These are phyloP conservation scores for Claviceps digitariae DNA, from an alignment of 2,329 filamentous ascomycete species.

Conservation along the genomic window DNA sequence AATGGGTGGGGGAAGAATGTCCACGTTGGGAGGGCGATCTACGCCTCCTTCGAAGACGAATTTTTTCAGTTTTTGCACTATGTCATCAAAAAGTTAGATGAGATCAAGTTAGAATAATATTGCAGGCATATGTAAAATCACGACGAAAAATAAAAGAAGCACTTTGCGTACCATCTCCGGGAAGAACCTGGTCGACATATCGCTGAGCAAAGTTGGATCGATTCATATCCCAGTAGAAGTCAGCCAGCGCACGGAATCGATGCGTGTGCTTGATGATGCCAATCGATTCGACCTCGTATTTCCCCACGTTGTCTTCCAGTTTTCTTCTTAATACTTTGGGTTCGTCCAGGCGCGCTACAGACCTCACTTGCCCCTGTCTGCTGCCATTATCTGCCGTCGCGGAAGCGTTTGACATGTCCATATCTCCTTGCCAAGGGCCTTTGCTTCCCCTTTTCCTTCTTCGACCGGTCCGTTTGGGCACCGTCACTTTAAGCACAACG, in stretches of 20 bases:
- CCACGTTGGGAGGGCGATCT: slow-evolving; percentile 44
- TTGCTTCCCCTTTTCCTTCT: slow-evolving; percentile 71
- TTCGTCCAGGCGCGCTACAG: slow-evolving; percentile 35
- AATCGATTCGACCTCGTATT: slow-evolving; percentile 55
- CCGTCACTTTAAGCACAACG: slow-evolving; percentile 70
- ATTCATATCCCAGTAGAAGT: slow-evolving; percentile 70
- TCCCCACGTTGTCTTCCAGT: slow-evolving; percentile 55
- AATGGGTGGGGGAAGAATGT: slow-evolving; percentile 68
- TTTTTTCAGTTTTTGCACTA: slow-evolving; percentile 38
- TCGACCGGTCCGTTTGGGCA: slow-evolving; percentile 75
- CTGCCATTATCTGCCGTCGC: slow-evolving; percentile 1
- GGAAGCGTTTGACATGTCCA: slow-evolving; percentile 17
- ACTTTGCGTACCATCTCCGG: slow-evolving; percentile 49
- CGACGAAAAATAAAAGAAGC: background rate
- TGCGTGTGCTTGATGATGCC: slow-evolving; percentile 69
- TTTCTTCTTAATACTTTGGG: slow-evolving; percentile 44
- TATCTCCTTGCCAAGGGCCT: slow-evolving; percentile 44
- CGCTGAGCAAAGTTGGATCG: slow-evolving; percentile 56
- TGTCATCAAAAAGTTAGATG: background rate
- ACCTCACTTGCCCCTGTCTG: slow-evolving; percentile 20
- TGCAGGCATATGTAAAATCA: background rate
- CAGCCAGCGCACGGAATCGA: slow-evolving; percentile 74
- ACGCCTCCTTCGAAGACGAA: slow-evolving; percentile 55
- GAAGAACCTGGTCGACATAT: slow-evolving; percentile 57
- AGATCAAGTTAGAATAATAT: background rate